Percentiles rank a stretch among this genome's conserved stretches.
These are phyloP conservation scores for Ganoderma sp. DNA, from an alignment of 1,284 basidiomycete genomes.

Conservation along the genomic window DNA sequence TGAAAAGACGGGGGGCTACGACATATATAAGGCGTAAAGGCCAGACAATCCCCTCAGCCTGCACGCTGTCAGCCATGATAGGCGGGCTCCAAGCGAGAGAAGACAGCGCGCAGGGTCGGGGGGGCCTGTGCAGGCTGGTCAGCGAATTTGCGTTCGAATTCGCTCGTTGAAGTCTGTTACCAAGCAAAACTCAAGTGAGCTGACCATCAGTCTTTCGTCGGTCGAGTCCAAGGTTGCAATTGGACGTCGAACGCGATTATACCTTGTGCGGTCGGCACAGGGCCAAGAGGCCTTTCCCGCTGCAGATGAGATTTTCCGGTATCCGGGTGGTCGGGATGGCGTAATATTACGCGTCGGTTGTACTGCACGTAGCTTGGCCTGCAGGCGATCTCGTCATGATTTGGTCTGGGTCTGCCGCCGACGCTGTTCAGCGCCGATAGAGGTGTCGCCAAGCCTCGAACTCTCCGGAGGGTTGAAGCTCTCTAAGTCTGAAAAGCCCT, in stretches of 20 bases:
- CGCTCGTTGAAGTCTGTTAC: background rate
- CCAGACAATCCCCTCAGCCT: background rate
- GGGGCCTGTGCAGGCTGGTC: background rate
- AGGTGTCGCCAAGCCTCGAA: background rate
- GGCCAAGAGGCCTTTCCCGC: background rate
- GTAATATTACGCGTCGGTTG: background rate
- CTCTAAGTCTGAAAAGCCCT: background rate
- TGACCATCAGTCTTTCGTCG: background rate
- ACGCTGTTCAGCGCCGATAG: background rate
- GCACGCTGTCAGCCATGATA: conserved; percentile 1
- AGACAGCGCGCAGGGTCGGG: background rate
- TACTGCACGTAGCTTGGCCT: background rate
- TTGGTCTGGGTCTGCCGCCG: background rate
- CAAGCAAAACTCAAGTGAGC: background rate
- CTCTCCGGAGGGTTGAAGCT: too few relatives aligned
- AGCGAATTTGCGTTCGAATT: background rate
- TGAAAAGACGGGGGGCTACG: background rate
- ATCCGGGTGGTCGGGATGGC: background rate
- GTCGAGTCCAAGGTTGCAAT: background rate
- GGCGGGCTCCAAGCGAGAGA: background rate
- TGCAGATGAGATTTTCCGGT: background rate
- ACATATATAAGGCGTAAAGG: conserved; percentile 1
- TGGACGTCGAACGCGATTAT: background rate
- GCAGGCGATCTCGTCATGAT: conserved; percentile 1
- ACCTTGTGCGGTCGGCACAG: background rate